phyloP scores from a whole-genome alignment of 305 asterid species.

The Fraxinus baroniana region DNA sequence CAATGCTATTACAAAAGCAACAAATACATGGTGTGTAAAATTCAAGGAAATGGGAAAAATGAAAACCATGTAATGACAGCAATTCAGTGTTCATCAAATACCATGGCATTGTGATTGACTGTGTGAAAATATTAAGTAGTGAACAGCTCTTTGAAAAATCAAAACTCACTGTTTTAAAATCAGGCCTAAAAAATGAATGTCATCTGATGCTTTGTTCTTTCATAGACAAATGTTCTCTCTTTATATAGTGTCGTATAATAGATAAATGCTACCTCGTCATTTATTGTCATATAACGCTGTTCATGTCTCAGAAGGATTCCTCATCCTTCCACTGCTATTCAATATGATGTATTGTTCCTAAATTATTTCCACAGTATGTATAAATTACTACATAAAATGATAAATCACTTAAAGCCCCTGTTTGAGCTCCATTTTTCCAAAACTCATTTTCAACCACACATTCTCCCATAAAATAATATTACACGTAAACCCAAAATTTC shows the following conservation, averaged over 20 bases:
- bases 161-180: not conserved
- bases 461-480: not conserved
- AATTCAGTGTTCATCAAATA: not conserved
- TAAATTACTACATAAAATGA: not conserved
- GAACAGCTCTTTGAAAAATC: not conserved
- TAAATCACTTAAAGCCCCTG: not conserved
- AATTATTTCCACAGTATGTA: not conserved
- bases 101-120: not conserved
- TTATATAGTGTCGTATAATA: not conserved
- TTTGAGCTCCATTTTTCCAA: not conserved
- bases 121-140: not conserved
- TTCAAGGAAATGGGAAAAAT: not conserved
- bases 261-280: not conserved
- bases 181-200: not conserved
- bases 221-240: not conserved
- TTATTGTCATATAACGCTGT: not conserved
- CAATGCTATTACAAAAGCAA: slow-evolving; percentile 56
- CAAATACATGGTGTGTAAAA: slow-evolving; percentile 12
- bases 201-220: not conserved
- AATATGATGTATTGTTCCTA: not conserved
- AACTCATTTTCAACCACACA: not conserved
- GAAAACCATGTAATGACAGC: not conserved
- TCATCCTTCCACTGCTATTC: not conserved
- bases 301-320: not conserved
- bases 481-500: not conserved